Evolutionary conservation across 2,329 filamentous ascomycete species (phyloP).

Genomic region (Aspergillus sp.): DNA sequence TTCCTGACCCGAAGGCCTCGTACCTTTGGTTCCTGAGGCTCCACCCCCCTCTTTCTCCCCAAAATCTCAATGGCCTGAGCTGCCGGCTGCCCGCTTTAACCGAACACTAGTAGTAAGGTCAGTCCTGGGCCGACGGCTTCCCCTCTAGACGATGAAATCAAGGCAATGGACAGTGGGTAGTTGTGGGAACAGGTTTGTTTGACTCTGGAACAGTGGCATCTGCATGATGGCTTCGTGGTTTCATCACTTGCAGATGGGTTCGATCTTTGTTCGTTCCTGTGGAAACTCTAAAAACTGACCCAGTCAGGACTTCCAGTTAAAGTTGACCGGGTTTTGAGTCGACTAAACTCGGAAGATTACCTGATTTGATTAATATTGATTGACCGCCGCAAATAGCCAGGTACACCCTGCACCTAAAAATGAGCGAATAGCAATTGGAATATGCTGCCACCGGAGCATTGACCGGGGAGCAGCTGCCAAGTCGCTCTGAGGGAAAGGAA

Average conservation of each 20-base stretch:
- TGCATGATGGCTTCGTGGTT: slow-evolving; percentile 8
- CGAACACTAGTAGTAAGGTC: slow-evolving; percentile 6
- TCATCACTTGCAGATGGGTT: slow-evolving; percentile 14
- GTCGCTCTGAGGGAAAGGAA: neutral
- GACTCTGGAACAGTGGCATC: slow-evolving; percentile 7
- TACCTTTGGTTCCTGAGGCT: slow-evolving; percentile 18
- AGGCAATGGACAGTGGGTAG: neutral
- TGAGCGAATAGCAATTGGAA: slow-evolving; percentile 1
- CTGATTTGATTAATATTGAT: slow-evolving; percentile 6
- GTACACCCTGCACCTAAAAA: slow-evolving; percentile 5
- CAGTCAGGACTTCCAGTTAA: neutral
- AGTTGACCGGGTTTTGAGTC: slow-evolving; percentile 6
- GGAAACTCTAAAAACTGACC: slow-evolving; percentile 5
- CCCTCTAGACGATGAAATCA: neutral
- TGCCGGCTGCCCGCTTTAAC: slow-evolving; percentile 15
- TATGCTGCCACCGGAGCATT: neutral
- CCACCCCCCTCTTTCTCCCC: slow-evolving; percentile 1
- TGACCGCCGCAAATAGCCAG: slow-evolving; percentile 1
- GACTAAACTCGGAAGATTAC: slow-evolving; percentile 3
- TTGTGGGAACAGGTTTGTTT: slow-evolving; percentile 1
- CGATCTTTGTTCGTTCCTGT: slow-evolving; percentile 1
- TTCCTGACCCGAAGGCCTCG: slow-evolving; percentile 16
- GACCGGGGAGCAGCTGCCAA: neutral
- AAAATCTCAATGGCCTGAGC: slow-evolving; percentile 15
- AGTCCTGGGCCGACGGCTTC: neutral